Evolutionary conservation across 169 alveolate species (phyloP).

Genomic region (Plasmodium ovale): DNA sequence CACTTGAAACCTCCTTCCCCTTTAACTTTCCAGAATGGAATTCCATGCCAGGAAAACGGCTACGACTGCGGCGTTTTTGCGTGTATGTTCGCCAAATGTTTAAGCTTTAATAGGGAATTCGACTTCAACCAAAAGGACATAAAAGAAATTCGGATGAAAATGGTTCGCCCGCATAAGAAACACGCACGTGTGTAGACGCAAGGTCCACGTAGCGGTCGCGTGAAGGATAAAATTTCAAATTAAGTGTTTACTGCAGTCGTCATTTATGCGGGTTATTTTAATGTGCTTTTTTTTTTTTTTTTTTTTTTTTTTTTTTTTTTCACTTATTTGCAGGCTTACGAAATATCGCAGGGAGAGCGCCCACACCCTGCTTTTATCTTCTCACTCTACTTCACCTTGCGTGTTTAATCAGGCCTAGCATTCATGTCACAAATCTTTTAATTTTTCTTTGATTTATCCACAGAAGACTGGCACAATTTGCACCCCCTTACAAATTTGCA

Average conservation of each 20-base stretch:
- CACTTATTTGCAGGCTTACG: conserved; percentile 30
- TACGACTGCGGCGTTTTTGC: conserved; percentile 93
- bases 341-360: conserved; percentile 68
- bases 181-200: too few species aligned
- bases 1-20: background rate
- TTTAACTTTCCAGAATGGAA: conserved; percentile 23
- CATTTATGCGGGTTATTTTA: too few species aligned
- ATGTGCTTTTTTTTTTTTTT: background rate
- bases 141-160: conserved; percentile 76
- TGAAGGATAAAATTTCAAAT: too few species aligned
- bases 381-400: too few species aligned
- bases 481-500: too few species aligned
- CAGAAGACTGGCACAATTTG: too few species aligned
- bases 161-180: conserved; percentile 79
- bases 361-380: too few species aligned
- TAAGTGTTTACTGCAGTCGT: too few species aligned
- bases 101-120: conserved; percentile 83
- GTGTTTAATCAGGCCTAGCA: too few species aligned
- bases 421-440: too few species aligned
- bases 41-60: conserved; percentile 89
- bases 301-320: background rate
- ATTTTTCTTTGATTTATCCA: too few species aligned
- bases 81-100: conserved; percentile 91
- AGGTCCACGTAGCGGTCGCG: too few species aligned
- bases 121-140: conserved; percentile 87